phyloP scores from a whole-genome alignment of 257 asterid genomes.

The Gentiana straminea region DNA sequence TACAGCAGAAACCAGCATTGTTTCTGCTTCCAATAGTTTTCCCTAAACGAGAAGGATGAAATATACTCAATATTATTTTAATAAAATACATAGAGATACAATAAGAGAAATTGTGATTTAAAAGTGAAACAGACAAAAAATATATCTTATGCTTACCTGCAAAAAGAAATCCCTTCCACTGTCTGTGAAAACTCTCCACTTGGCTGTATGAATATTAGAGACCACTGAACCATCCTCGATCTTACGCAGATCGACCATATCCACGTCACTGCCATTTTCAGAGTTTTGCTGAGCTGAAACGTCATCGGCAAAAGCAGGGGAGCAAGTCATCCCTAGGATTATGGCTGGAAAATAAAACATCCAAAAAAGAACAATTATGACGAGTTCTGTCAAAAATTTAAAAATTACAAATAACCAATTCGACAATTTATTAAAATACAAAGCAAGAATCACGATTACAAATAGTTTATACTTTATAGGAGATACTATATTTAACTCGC shows the following conservation, averaged over 20 bases:
- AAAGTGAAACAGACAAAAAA: constrained; percentile 1
- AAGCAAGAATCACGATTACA: neutral
- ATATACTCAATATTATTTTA: neutral
- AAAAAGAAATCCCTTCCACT: constrained; percentile 66
- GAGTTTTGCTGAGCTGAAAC: constrained; percentile 33
- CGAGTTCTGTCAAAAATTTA: neutral
- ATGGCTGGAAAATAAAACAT: constrained; percentile 34
- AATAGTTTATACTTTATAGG: neutral
- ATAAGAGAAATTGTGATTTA: neutral
- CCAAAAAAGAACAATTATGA: neutral
- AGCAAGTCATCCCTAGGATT: constrained; percentile 42
- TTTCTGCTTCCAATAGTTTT: constrained; percentile 74
- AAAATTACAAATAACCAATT: neutral
- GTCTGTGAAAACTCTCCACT: constrained; percentile 95
- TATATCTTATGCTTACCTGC: constrained; percentile 36
- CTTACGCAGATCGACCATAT: constrained; percentile 32
- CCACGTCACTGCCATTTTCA: constrained; percentile 24
- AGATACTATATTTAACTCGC: too few species aligned
- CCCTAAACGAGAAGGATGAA: constrained; percentile 35
- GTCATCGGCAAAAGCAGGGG: constrained; percentile 60
- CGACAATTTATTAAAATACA: neutral
- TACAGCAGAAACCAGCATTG: constrained; percentile 57
- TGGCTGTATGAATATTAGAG: constrained; percentile 90
- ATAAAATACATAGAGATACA: neutral
- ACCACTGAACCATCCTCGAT: constrained; percentile 66